These are phyloP conservation scores for Stylonectria norvegica DNA, from an alignment of 2,329 filamentous ascomycete genomes.

Conservation along the genomic window DNA sequence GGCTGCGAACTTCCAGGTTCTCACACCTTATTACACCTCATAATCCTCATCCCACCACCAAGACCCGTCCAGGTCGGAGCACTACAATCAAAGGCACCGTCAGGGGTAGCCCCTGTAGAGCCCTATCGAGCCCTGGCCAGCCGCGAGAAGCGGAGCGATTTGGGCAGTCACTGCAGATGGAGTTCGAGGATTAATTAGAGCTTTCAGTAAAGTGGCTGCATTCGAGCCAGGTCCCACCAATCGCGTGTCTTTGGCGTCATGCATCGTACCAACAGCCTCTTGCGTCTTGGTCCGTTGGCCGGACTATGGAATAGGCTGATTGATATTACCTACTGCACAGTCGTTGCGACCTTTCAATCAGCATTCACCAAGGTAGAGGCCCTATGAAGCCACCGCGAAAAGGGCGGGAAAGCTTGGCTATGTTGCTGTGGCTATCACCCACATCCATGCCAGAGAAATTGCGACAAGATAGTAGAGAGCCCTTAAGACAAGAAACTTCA, in stretches of 20 bases:
- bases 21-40: too few relatives aligned
- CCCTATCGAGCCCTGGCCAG: neutral
- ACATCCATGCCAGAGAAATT: neutral
- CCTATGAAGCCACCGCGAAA: neutral
- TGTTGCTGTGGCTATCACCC: neutral
- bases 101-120: neutral
- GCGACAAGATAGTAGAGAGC: too few relatives aligned
- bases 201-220: neutral
- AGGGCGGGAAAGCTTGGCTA: neutral
- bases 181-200: too few relatives aligned
- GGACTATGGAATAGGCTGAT: neutral
- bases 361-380: neutral
- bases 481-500: too few relatives aligned
- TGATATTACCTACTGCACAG: too few relatives aligned
- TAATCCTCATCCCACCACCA: too few relatives aligned
- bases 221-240: constrained; percentile 17
- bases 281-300: constrained; percentile 5
- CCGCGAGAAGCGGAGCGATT: neutral
- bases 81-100: neutral
- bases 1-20: too few relatives aligned
- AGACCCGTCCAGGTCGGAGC: neutral
- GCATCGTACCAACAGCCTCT: constrained; percentile 21
- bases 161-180: neutral
- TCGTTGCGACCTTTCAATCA: neutral
- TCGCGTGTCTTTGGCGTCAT: constrained; percentile 17